phyloP scores from a whole-genome alignment of 2,329 filamentous ascomycete species.

The Alternaria metachromatica region DNA sequence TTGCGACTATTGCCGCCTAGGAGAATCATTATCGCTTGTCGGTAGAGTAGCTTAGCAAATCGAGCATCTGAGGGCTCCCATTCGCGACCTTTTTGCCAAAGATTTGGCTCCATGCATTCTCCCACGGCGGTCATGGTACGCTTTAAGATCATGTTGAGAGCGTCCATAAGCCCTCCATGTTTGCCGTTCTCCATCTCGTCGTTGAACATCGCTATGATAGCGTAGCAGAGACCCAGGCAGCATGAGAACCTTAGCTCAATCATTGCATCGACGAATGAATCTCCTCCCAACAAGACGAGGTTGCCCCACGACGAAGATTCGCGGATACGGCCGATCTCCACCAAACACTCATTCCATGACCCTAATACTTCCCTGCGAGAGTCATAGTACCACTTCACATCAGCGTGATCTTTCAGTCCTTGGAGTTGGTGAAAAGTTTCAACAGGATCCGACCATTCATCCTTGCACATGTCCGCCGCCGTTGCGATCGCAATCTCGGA shows the following conservation, averaged over 20 bases:
- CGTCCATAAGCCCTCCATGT: background rate
- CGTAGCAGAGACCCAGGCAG: accelerated
- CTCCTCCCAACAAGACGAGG: background rate
- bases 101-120: background rate
- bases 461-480: background rate
- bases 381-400: background rate
- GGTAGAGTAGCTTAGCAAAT: background rate
- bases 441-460: background rate
- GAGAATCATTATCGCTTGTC: background rate
- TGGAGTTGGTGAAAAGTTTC: background rate
- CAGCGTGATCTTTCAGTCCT: background rate
- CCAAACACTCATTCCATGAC: accelerated
- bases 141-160: too few relatives aligned
- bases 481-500: background rate
- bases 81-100: background rate
- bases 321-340: background rate
- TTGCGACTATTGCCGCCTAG: too few relatives aligned
- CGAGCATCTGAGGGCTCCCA: too few relatives aligned
- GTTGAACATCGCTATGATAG: background rate
- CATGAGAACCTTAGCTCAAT: background rate
- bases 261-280: background rate
- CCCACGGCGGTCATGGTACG: background rate
- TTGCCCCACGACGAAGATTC: background rate
- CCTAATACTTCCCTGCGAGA: background rate
- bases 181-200: background rate